phyloP scores from a whole-genome alignment of 1,284 basidiomycete genomes.

The Moesziomyces sp. region DNA sequence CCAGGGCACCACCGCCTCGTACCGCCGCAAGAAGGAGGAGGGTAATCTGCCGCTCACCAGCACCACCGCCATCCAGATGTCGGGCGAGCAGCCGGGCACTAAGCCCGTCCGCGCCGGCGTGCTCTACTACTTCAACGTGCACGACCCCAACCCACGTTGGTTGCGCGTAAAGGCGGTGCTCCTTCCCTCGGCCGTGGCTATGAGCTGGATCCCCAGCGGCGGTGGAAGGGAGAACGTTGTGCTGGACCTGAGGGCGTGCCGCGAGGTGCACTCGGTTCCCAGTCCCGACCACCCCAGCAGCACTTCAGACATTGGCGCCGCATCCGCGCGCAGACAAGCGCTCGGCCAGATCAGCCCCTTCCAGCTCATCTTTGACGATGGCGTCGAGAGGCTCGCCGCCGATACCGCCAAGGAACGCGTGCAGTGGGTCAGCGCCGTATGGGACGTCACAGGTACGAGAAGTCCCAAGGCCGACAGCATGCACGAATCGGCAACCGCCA shows the following conservation, averaged over 20 bases:
- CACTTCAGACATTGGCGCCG: conserved; percentile 46
- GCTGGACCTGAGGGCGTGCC: conserved; percentile 53
- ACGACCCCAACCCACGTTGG: conserved; percentile 49
- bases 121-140: conserved; percentile 60
- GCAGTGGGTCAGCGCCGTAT: conserved; percentile 53
- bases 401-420: conserved; percentile 54
- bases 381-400: conserved; percentile 59
- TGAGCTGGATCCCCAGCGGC: conserved; percentile 61
- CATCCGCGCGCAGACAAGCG: conserved; percentile 41
- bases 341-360: conserved; percentile 52
- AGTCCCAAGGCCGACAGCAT: conserved; percentile 10
- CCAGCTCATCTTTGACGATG: conserved; percentile 64
- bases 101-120: conserved; percentile 48
- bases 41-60: conserved; percentile 44
- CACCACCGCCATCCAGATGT: conserved; percentile 37
- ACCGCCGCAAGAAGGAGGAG: conserved; percentile 38
- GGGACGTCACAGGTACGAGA: conserved; percentile 27
- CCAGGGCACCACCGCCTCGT: conserved; percentile 50
- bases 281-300: conserved; percentile 55
- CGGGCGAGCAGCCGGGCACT: conserved; percentile 25
- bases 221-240: conserved; percentile 59
- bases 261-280: conserved; percentile 60
- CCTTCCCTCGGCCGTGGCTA: conserved; percentile 53
- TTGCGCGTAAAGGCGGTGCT: conserved; percentile 55
- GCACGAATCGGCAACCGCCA: conserved; percentile 23